These are phyloP conservation scores for Brassica nigra DNA, from an alignment of 345 rosid genomes.

Conservation along the genomic window DNA sequence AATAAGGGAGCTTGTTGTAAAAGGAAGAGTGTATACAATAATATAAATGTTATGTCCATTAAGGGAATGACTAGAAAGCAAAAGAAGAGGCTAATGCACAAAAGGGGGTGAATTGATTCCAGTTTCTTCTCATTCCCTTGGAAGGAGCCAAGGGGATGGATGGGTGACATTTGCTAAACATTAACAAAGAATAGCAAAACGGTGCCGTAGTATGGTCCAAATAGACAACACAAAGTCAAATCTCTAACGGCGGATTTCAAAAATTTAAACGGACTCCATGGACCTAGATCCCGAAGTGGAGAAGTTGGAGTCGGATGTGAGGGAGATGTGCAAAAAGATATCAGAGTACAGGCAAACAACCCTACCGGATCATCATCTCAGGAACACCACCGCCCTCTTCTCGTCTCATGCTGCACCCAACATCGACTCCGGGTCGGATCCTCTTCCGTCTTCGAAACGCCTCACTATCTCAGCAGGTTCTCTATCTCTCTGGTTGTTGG, in stretches of 20 bases:
- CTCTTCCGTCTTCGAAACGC: conserved; percentile 39
- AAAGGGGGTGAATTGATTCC: conserved; percentile 50
- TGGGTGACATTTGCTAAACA: background rate
- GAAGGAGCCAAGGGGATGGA: conserved; percentile 38
- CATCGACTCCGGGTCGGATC: conserved; percentile 36
- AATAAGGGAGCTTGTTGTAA: conserved; percentile 28
- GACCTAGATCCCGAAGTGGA: conserved; percentile 39
- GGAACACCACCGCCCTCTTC: conserved; percentile 50
- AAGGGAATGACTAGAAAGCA: conserved; percentile 12
- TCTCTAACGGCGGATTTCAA: background rate
- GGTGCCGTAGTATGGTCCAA: background rate
- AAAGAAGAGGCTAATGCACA: background rate
- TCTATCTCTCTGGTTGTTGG: no score
- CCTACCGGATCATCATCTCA: conserved; percentile 64
- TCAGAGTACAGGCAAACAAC: conserved; percentile 60
- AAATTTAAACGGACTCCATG: background rate
- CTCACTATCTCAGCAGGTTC: conserved; percentile 35
- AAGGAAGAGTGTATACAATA: conserved; percentile 8
- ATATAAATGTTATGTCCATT: background rate
- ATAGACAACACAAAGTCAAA: background rate
- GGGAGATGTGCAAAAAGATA: conserved; percentile 63
- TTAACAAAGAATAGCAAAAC: background rate
- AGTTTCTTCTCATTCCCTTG: conserved; percentile 46
- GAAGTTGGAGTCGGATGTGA: conserved; percentile 60
- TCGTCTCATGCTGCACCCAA: conserved; percentile 45